Evolutionary conservation across 2,329 filamentous ascomycete genomes (phyloP).

Genomic region (Tolypocladium inflatum): DNA sequence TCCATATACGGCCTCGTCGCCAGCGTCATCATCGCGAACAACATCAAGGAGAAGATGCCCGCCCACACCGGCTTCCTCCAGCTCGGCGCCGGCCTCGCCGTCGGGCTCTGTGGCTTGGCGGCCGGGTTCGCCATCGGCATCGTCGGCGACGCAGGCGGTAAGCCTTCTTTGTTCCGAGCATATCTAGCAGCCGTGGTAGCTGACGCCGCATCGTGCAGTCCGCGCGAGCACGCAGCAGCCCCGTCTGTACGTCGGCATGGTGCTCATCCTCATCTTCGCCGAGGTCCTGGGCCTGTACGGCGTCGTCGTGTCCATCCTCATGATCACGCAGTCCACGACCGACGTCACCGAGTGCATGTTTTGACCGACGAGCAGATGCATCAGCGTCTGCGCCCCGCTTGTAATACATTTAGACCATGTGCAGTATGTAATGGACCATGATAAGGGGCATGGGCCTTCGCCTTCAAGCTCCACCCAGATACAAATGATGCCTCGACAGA

Average conservation of each 20-base stretch:
- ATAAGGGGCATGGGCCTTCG: neutral
- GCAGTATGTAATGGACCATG: neutral
- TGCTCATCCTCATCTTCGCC: constrained; percentile 37
- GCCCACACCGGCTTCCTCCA: constrained; percentile 33
- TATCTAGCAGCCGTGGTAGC: neutral
- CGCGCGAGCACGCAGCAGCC: constrained; percentile 37
- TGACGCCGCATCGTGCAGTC: constrained; percentile 15
- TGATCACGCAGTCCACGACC: constrained; percentile 32
- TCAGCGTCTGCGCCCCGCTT: neutral
- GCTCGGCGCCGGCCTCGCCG: constrained; percentile 31
- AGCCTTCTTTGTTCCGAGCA: constrained; percentile 3
- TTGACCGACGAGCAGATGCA: constrained; percentile 8
- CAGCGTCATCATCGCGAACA: constrained; percentile 32
- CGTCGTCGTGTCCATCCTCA: constrained; percentile 37
- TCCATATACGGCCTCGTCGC: constrained; percentile 37
- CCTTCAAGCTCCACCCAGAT: neutral
- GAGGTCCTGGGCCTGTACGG: constrained; percentile 36
- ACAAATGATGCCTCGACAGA: neutral
- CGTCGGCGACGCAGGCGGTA: constrained; percentile 34
- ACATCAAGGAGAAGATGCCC: constrained; percentile 29
- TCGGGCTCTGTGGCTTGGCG: constrained; percentile 34
- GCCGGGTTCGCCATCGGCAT: constrained; percentile 38
- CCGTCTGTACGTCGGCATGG: constrained; percentile 35
- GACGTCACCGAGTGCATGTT: constrained; percentile 28
- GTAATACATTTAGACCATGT: neutral